These are phyloP conservation scores for Verticillium nonalfalfae DNA, from an alignment of 2,329 filamentous ascomycete genomes.

Conservation along the genomic window DNA sequence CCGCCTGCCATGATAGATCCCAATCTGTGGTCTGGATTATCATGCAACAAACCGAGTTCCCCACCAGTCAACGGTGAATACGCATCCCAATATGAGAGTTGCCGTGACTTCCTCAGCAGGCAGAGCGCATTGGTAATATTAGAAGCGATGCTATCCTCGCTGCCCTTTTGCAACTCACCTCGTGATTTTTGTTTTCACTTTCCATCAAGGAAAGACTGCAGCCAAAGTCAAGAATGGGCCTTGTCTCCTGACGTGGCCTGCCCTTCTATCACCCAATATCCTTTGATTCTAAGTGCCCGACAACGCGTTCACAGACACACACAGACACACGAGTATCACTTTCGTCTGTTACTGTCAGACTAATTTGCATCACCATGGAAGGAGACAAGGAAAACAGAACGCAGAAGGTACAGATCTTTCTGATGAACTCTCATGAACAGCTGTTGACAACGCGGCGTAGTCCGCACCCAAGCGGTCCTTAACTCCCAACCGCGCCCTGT, in stretches of 20 bases:
- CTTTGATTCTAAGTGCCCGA: too few species aligned
- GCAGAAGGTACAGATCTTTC: neutral
- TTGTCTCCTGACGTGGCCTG: too few species aligned
- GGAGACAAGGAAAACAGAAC: neutral
- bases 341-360: neutral
- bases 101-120: neutral
- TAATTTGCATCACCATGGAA: neutral
- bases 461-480: conserved; percentile 5
- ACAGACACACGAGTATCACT: neutral
- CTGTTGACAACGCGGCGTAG: conserved; percentile 1
- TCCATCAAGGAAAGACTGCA: too few species aligned
- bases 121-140: neutral
- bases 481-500: conserved; percentile 8
- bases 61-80: too few species aligned
- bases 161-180: too few species aligned
- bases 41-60: too few species aligned
- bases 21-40: neutral
- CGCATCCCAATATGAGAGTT: neutral
- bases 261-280: too few species aligned
- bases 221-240: too few species aligned
- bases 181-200: too few species aligned
- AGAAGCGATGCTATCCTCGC: neutral
- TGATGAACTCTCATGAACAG: neutral
- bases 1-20: too few species aligned
- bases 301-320: too few species aligned